Evolutionary conservation across 2,329 filamentous ascomycete genomes (phyloP).

Genomic region (Ophiostoma himal-ulmi): DNA sequence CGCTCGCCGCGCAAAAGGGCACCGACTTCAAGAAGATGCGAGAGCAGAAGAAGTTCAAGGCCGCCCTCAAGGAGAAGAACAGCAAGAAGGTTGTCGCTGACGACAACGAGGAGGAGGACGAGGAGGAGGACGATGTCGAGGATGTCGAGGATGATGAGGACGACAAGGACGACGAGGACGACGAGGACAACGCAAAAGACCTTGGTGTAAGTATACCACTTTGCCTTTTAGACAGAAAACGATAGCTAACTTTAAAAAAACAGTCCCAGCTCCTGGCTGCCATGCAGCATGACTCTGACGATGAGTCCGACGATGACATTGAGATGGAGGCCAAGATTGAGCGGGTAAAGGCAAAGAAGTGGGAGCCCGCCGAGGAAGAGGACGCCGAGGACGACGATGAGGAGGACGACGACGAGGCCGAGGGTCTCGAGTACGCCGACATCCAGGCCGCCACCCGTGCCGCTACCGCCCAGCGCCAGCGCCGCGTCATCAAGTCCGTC

Average conservation of each 20-base stretch:
- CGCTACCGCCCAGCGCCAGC: constrained; percentile 83
- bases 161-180: constrained; percentile 34
- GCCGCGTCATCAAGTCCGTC: constrained; percentile 43
- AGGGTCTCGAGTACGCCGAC: constrained; percentile 60
- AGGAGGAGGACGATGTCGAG: constrained; percentile 34
- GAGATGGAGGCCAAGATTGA: constrained; percentile 69
- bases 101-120: constrained; percentile 37
- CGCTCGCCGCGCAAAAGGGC: constrained; percentile 51
- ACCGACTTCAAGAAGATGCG: constrained; percentile 48
- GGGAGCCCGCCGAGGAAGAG: constrained; percentile 30
- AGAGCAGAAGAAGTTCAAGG: constrained; percentile 45
- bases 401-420: constrained; percentile 46
- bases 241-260: neutral
- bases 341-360: constrained; percentile 36
- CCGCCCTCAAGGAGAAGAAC: constrained; percentile 33
- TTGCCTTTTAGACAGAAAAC: neutral
- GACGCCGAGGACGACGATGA: constrained; percentile 35
- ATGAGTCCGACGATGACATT: constrained; percentile 60
- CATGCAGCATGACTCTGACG: constrained; percentile 56
- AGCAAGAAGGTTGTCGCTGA: constrained; percentile 34
- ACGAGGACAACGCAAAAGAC: constrained; percentile 26
- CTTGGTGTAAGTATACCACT: neutral
- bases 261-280: constrained; percentile 48
- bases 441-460: constrained; percentile 81
- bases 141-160: constrained; percentile 28